Conservation (phyloP, 108 stramenopile species). For the Skeletonema marinoi region DNA sequence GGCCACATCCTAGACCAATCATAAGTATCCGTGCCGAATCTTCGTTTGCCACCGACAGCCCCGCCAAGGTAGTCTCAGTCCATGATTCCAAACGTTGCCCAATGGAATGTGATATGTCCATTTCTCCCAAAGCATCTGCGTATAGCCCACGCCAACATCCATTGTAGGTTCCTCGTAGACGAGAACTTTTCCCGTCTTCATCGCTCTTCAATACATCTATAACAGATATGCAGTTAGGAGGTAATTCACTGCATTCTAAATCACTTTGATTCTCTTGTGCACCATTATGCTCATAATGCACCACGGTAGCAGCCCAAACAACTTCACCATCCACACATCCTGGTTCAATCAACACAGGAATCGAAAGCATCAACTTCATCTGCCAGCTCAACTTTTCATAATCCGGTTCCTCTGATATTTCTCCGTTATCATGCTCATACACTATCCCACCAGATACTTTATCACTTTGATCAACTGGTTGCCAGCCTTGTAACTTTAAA, state of each 20-base stretch:
- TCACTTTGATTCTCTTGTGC: constrained; percentile 11
- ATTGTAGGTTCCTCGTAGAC: constrained; percentile 19
- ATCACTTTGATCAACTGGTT: constrained; percentile 8
- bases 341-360: constrained; percentile 24
- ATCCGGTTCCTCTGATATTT: constrained; percentile 19
- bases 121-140: constrained; percentile 31
- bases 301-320: constrained; percentile 24
- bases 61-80: constrained; percentile 27
- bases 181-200: constrained; percentile 21
- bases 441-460: constrained; percentile 15
- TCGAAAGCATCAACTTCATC: constrained; percentile 24
- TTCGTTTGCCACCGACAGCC: constrained; percentile 3
- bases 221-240: constrained; percentile 6
- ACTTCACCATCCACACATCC: constrained; percentile 23
- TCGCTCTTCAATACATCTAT: constrained; percentile 30
- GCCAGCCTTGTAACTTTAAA: constrained; percentile 16
- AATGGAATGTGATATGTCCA: background rate
- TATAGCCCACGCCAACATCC: constrained; percentile 26
- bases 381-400: constrained; percentile 11
- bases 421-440: constrained; percentile 24
- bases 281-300: constrained; percentile 12
- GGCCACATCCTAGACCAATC: constrained; percentile 24
- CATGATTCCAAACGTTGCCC: constrained; percentile 15
- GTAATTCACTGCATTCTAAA: constrained; percentile 4
- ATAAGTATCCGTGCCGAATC: constrained; percentile 12